phyloP scores from a whole-genome alignment of 495 filamentous ascomycete genomes.

The Penicillium roqueforti region DNA sequence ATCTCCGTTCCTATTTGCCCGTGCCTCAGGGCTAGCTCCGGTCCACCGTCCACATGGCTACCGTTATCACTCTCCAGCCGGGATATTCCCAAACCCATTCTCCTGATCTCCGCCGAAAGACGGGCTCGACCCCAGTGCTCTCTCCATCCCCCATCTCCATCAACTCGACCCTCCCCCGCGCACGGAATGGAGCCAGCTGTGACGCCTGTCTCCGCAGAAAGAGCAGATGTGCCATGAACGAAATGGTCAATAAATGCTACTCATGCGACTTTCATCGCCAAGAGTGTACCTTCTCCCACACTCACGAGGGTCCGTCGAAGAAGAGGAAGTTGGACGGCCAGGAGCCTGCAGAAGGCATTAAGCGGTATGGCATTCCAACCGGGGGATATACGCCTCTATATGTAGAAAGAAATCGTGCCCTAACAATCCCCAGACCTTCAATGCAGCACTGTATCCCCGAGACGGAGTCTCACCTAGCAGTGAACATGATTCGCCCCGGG shows the following conservation, averaged over 20 bases:
- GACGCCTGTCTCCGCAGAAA: constrained; percentile 83
- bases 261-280: constrained; percentile 53
- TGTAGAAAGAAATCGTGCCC: not conserved
- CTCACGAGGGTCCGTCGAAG: constrained; percentile 58
- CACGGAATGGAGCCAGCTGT: constrained; percentile 54
- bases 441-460: constrained; percentile 22
- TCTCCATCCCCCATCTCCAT: constrained; percentile 30
- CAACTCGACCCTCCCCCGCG: constrained; percentile 28
- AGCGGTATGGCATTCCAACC: constrained; percentile 37
- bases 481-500: constrained; percentile 32
- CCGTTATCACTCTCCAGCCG: constrained; percentile 45
- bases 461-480: constrained; percentile 25
- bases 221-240: constrained; percentile 84
- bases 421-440: constrained; percentile 22
- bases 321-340: constrained; percentile 61
- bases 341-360: constrained; percentile 33
- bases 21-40: not conserved
- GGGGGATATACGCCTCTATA: not conserved
- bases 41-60: constrained; percentile 27
- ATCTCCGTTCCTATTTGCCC: not conserved
- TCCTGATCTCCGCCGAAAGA: constrained; percentile 28
- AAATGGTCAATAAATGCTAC: constrained; percentile 49
- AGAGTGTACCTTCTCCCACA: constrained; percentile 47
- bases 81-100: constrained; percentile 28
- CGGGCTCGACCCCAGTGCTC: constrained; percentile 25